These are phyloP conservation scores for Paraurostyla sp. DNA, from an alignment of 73 alveolate species.

Conservation along the genomic window DNA sequence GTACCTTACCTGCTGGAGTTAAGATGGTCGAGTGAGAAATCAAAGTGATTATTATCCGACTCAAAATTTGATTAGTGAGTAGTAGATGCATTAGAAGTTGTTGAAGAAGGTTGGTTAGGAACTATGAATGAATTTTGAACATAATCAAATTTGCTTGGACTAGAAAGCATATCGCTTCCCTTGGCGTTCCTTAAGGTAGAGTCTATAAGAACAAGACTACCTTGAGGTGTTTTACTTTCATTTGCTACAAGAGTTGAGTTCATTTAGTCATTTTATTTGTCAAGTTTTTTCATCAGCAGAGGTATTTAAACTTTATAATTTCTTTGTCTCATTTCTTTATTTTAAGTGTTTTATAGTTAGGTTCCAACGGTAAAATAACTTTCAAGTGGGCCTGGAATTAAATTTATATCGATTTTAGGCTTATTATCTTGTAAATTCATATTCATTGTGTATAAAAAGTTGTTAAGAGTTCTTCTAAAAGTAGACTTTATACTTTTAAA, in stretches of 20 bases:
- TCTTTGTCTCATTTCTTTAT: not conserved
- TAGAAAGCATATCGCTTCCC: too few relatives aligned
- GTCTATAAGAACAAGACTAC: not conserved
- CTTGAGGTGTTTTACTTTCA: not conserved
- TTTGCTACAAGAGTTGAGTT: not conserved
- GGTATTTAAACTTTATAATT: not conserved
- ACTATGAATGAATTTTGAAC: too few relatives aligned
- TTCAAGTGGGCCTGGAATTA: not conserved
- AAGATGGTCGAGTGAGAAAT: too few relatives aligned
- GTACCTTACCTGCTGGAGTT: too few relatives aligned
- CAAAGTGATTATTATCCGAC: too few relatives aligned
- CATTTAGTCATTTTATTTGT: not conserved
- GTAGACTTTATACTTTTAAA: constrained; percentile 2
- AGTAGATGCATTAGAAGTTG: too few relatives aligned
- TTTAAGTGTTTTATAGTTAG: not conserved
- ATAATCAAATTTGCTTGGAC: too few relatives aligned
- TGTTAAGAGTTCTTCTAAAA: not conserved
- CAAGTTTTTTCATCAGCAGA: not conserved
- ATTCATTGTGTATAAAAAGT: not conserved
- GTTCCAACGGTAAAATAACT: not conserved
- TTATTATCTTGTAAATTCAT: not conserved
- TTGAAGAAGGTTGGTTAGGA: too few relatives aligned
- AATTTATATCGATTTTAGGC: not conserved
- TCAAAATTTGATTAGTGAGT: too few relatives aligned
- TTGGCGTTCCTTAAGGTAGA: too few relatives aligned